Percentiles rank a stretch among this genome's conserved stretches.
Conservation (phyloP, 1,284 basidiomycete genomes). For the Tremellales sp. region DNA sequence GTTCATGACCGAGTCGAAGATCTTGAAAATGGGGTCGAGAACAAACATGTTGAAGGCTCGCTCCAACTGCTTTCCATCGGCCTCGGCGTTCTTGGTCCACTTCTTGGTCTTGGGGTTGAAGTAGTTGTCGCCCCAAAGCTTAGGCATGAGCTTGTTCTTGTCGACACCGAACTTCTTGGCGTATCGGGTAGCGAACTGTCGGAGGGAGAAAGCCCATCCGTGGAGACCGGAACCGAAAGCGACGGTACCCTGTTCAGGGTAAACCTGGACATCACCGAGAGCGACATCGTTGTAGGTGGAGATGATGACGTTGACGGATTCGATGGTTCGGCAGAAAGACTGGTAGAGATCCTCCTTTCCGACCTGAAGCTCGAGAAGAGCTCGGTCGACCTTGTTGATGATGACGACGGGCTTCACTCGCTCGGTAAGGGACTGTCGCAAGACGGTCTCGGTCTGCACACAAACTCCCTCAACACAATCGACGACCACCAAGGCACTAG, state of each 20-base stretch:
- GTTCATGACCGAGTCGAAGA: conserved; percentile 99
- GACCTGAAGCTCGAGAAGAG: conserved; percentile 97
- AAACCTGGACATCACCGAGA: conserved; percentile 98
- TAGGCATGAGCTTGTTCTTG: conserved; percentile 96
- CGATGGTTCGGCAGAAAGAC: conserved; percentile 95
- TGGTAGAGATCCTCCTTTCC: conserved; percentile 97
- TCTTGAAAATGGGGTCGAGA: conserved; percentile 97
- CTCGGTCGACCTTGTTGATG: conserved; percentile 99
- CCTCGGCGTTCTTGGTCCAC: conserved; percentile 83
- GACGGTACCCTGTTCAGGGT: conserved; percentile 97
- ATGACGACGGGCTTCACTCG: conserved; percentile 99
- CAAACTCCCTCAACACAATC: conserved; percentile 99
- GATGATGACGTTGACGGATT: conserved; percentile 98
- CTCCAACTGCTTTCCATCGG: conserved; percentile 84
- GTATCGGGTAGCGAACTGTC: conserved; percentile 93
- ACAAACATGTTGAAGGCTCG: conserved; percentile 95
- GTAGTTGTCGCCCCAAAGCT: conserved; percentile 99
- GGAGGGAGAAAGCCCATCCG: conserved; percentile 99
- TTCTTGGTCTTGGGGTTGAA: conserved; percentile 98
- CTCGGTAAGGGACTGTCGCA: conserved; percentile 95
- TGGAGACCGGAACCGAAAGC: conserved; percentile 99
- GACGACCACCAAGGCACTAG: conserved; percentile 89
- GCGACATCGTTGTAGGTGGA: conserved; percentile 93
- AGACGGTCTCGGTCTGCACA: conserved; percentile 99
- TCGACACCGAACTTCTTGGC: conserved; percentile 99